These are phyloP conservation scores for Dujonia santamariae DNA, from an alignment of 1,139 yeast genomes.

Conservation along the genomic window DNA sequence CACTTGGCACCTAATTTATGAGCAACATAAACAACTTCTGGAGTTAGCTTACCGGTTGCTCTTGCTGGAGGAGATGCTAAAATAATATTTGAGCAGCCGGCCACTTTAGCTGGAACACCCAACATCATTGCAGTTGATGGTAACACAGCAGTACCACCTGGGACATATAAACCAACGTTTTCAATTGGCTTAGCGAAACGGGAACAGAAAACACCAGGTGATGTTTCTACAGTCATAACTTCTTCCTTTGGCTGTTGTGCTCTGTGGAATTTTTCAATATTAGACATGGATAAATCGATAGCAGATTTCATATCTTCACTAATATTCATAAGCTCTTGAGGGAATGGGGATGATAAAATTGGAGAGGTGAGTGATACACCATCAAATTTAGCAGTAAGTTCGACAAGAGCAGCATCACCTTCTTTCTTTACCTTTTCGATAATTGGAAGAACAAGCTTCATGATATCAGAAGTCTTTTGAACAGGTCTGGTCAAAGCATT, in stretches of 20 bases:
- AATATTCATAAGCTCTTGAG: conserved; percentile 69
- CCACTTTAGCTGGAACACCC: conserved; percentile 99
- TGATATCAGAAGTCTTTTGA: conserved; percentile 85
- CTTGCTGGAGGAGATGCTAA: conserved; percentile 97
- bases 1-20: conserved; percentile 89
- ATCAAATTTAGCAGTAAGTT: conserved; percentile 86
- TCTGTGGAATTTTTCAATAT: conserved; percentile 87
- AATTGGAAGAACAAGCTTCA: conserved; percentile 89
- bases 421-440: conserved; percentile 68
- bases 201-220: conserved; percentile 91
- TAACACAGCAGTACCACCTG: conserved; percentile 98
- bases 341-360: conserved; percentile 83
- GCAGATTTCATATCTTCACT: conserved; percentile 78
- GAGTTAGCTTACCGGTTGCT: conserved; percentile 86
- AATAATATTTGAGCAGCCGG: conserved; percentile 92
- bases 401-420: conserved; percentile 86
- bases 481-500: conserved; percentile 81
- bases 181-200: conserved; percentile 94
- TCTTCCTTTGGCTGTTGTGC: conserved; percentile 79
- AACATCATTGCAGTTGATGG: conserved; percentile 98
- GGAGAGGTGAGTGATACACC: conserved; percentile 73
- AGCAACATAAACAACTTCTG: conserved; percentile 97
- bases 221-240: conserved; percentile 82
- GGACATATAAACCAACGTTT: conserved; percentile 91
- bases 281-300: conserved; percentile 82